Conservation (phyloP, 805 yeast genomes). For the Candida jianshihensis region DNA sequence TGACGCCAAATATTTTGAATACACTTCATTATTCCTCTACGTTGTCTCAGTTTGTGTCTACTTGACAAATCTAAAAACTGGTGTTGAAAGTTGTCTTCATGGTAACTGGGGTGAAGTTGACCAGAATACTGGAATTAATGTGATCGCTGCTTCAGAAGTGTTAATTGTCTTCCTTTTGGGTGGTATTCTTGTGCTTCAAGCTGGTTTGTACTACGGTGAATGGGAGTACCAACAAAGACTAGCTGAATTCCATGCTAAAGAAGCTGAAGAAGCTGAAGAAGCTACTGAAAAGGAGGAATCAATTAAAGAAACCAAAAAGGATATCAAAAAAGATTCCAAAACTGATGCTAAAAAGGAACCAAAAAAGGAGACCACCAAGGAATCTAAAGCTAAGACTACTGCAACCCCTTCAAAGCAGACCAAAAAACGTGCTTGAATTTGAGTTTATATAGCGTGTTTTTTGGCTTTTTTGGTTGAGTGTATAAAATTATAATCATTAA, state of each 20-base stretch:
- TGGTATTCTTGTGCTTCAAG: slow-evolving; percentile 82
- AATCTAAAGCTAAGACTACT: neutral
- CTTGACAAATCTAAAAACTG: slow-evolving; percentile 79
- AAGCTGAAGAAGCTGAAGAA: slow-evolving; percentile 16
- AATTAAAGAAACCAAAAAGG: no score
- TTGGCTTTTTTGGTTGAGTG: no score
- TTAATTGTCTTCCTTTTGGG: slow-evolving; percentile 63
- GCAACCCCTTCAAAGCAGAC: slow-evolving; percentile 5
- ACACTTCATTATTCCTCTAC: slow-evolving; percentile 71
- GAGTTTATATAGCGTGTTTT: no score
- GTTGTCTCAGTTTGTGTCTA: slow-evolving; percentile 73
- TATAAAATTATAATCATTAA: no score
- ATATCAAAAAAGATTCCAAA: neutral
- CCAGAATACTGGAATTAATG: slow-evolving; percentile 77
- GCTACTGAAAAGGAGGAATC: slow-evolving; percentile 1
- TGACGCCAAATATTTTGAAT: slow-evolving; percentile 83
- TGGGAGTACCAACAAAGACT: slow-evolving; percentile 42
- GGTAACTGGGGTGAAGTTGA: slow-evolving; percentile 95
- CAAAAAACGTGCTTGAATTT: no score
- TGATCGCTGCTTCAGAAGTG: slow-evolving; percentile 82
- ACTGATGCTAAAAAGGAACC: neutral
- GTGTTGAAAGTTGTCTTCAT: slow-evolving; percentile 57
- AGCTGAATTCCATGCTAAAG: slow-evolving; percentile 25
- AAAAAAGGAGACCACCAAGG: no score
- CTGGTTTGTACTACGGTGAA: slow-evolving; percentile 83